Conservation (phyloP, 2,329 filamentous ascomycete species). For the Juglanconis oblonga region DNA sequence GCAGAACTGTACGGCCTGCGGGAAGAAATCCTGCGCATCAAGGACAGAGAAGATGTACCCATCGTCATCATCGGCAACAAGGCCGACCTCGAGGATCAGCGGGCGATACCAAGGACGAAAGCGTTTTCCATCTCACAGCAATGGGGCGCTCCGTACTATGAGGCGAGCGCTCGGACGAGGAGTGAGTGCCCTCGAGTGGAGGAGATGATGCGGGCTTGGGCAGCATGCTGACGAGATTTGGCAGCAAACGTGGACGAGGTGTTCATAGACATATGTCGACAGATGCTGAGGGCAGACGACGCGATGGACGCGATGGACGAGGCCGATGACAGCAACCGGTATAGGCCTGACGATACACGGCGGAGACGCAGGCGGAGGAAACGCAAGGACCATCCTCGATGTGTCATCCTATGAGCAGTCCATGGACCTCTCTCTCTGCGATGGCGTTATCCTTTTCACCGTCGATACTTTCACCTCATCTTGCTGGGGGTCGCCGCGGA, state of each 20-base stretch:
- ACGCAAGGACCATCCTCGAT: constrained; percentile 17
- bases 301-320: constrained; percentile 7
- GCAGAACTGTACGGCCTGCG: constrained; percentile 76
- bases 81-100: constrained; percentile 82
- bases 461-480: too few species aligned
- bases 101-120: constrained; percentile 71
- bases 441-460: background rate
- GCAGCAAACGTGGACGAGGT: constrained; percentile 84
- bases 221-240: constrained; percentile 22
- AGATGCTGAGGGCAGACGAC: constrained; percentile 75
- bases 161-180: constrained; percentile 77
- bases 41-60: constrained; percentile 79
- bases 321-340: constrained; percentile 1
- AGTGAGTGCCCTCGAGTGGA: constrained; percentile 42
- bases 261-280: constrained; percentile 79
- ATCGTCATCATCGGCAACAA: constrained; percentile 94
- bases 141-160: constrained; percentile 90
- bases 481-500: too few species aligned
- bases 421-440: background rate
- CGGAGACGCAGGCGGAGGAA: constrained; percentile 13
- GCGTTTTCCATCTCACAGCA: constrained; percentile 82
- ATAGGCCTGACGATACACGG: constrained; percentile 13
- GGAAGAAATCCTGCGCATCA: constrained; percentile 88
- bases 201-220: background rate
- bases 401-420: constrained; percentile 15